phyloP scores from a whole-genome alignment of 345 rosid genomes.

The Nasturtium officinale region DNA sequence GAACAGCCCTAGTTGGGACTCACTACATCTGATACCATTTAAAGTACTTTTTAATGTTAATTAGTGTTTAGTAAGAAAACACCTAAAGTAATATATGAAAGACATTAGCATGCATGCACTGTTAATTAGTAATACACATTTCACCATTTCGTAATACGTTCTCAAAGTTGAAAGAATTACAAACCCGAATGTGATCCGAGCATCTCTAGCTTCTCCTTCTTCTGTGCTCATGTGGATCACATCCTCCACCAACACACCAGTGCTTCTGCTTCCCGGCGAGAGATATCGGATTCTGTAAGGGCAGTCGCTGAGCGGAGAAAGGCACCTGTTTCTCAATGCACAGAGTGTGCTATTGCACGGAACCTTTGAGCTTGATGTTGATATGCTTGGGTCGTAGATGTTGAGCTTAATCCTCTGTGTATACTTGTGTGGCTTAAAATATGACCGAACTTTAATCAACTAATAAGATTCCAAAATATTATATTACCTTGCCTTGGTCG shows the following conservation, averaged over 20 bases:
- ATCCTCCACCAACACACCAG: conserved; percentile 71
- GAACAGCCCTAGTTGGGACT: conserved; percentile 73
- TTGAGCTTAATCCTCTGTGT: conserved; percentile 52
- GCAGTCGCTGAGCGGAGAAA: conserved; percentile 55
- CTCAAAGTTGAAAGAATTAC: conserved; percentile 21
- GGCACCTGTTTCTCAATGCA: conserved; percentile 43
- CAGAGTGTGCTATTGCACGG: conserved; percentile 63
- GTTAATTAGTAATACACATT: background rate
- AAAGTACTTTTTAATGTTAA: background rate
- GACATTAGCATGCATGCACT: background rate
- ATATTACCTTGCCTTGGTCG: conserved; percentile 51
- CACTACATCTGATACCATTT: conserved; percentile 69
- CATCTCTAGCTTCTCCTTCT: conserved; percentile 46
- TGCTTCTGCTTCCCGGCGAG: conserved; percentile 62
- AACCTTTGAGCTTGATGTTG: conserved; percentile 65
- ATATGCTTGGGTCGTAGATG: conserved; percentile 65
- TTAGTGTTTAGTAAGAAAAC: background rate
- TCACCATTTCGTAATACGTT: background rate
- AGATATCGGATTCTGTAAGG: conserved; percentile 65
- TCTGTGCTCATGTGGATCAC: conserved; percentile 62
- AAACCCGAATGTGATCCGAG: conserved; percentile 72
- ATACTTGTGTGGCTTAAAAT: background rate
- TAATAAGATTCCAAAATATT: background rate
- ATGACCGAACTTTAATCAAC: background rate
- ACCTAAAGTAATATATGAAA: background rate